Evolutionary conservation across 139 green algal genomes (phyloP).

Genomic region (Chlorella sp.): DNA sequence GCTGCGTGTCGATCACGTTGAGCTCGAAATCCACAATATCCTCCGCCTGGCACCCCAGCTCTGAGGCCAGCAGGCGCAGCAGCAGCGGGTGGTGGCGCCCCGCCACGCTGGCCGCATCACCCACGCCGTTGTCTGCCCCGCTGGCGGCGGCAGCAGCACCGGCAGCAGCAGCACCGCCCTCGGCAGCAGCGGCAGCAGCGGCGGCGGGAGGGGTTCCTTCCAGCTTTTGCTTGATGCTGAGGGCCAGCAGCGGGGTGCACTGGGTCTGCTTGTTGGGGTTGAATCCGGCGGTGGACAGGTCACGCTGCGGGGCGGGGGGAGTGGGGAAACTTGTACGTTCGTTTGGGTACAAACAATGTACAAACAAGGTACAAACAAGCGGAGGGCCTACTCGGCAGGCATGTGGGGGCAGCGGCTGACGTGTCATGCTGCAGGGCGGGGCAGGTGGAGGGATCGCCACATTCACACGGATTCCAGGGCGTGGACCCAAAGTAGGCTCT

Average conservation of each 20-base stretch:
- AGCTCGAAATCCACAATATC: slow-evolving; percentile 98
- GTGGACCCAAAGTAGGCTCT: too few relatives aligned
- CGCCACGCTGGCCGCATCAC: background rate
- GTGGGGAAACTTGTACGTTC: too few relatives aligned
- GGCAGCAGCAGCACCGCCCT: background rate
- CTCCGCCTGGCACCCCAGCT: slow-evolving; percentile 65
- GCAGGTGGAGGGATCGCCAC: too few relatives aligned
- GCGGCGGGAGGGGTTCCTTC: background rate
- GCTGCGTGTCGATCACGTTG: slow-evolving; percentile 93
- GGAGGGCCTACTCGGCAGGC: background rate
- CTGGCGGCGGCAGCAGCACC: background rate
- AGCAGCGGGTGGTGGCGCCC: slow-evolving; percentile 78
- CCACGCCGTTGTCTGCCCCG: background rate
- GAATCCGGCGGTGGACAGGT: slow-evolving; percentile 84
- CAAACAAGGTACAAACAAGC: background rate
- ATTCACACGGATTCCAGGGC: too few relatives aligned
- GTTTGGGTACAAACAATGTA: too few relatives aligned
- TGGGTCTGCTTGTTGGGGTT: slow-evolving; percentile 90
- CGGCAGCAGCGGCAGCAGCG: background rate
- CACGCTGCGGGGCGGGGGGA: slow-evolving; percentile 3
- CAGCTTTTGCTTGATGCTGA: slow-evolving; percentile 54
- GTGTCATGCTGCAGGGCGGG: too few relatives aligned
- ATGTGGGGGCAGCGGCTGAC: too few relatives aligned
- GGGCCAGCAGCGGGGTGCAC: slow-evolving; percentile 87
- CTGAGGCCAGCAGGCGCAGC: slow-evolving; percentile 79